Conservation (phyloP, 2,329 filamentous ascomycete species). For the Lecanosticta acicola region DNA sequence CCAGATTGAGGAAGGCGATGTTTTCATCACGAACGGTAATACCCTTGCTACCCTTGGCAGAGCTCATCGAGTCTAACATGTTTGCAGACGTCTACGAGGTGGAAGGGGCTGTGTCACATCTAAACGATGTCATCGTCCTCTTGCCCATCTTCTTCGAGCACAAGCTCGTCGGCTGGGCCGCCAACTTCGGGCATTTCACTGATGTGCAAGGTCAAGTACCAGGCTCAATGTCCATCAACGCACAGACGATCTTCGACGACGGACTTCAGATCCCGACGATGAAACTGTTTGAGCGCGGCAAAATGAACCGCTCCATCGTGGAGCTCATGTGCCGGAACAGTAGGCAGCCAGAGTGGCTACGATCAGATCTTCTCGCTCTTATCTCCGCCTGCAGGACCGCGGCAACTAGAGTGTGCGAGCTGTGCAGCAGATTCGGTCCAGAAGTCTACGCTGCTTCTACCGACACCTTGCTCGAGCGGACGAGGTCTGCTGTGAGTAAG, state of each 20-base stretch:
- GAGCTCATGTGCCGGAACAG: constrained; percentile 26
- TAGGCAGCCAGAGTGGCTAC: constrained; percentile 25
- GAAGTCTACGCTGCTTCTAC: constrained; percentile 25
- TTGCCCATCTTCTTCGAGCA: constrained; percentile 25
- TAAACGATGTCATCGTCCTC: constrained; percentile 24
- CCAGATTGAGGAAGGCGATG: constrained; percentile 23
- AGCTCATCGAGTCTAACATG: neutral
- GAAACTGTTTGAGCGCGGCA: constrained; percentile 26
- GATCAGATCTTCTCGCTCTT: constrained; percentile 23
- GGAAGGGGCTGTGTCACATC: constrained; percentile 24
- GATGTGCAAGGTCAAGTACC: constrained; percentile 27
- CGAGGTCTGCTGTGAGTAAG: constrained; percentile 21
- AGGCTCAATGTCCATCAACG: constrained; percentile 26
- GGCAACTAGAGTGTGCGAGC: constrained; percentile 24
- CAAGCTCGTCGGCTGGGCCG: constrained; percentile 25
- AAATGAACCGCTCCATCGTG: constrained; percentile 25
- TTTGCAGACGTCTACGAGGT: constrained; percentile 22
- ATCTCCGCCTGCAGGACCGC: constrained; percentile 26
- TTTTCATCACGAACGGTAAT: constrained; percentile 24
- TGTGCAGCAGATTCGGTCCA: constrained; percentile 23
- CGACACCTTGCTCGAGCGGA: constrained; percentile 20
- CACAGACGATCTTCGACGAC: constrained; percentile 26
- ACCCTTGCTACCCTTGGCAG: neutral
- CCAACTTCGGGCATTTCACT: constrained; percentile 27
- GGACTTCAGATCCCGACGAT: constrained; percentile 26